Base-by-base conservation (phyloP, 331 rosid species). In the Quercus phellos region DNA sequence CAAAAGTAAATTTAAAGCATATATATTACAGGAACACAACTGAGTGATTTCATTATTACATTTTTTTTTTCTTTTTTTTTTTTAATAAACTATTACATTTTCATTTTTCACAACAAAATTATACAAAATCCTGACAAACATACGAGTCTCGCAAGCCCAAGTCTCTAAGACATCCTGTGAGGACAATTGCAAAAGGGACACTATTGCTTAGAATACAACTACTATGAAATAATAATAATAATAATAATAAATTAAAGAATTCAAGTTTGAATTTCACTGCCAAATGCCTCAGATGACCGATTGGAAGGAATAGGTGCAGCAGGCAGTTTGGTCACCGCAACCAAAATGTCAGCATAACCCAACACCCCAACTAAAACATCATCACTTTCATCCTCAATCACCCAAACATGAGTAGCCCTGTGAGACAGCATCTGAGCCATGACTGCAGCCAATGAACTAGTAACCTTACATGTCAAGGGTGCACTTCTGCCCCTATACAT, bases 401-500 rank as follows among this genome's bases (percentile, higher is more conserved):
- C 98, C 98, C 99, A 95, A 18, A 95, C 94, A 75, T 92, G 99
- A 77, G 96, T 90, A 59, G 94, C 99, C 73, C 98, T 84, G 77
- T 95, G 99, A 9, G 99, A 95, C 73, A 95, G 88, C 98, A 95
- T 90, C 87, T 95, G 99, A 78, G 99, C 99, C 98, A 95, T 81
- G 18, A 93, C 98, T 13, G 99, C 98, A 19, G 99, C 99, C 87
- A 95, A 80, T 66, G 99, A 95, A 87, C 94, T 95, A 2, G 96
- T 90, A 38, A 90, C 79, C 84, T 87, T 95, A 83, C 99, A 95
- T 13, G 96, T 95, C 85, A 95, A 82, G 2, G 98, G 96, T 1
- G 98, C 93, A 68, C 98, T 95, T 84, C 99, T 89, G 61, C 99
- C 99, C 68, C 99, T 77, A 68, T 91, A 94, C 97, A 94, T 94